Percentiles rank a stretch among this genome's conserved stretches.
These are phyloP conservation scores for Eucalyptus cloeziana DNA, from an alignment of 345 rosid genomes.

Conservation along the genomic window DNA sequence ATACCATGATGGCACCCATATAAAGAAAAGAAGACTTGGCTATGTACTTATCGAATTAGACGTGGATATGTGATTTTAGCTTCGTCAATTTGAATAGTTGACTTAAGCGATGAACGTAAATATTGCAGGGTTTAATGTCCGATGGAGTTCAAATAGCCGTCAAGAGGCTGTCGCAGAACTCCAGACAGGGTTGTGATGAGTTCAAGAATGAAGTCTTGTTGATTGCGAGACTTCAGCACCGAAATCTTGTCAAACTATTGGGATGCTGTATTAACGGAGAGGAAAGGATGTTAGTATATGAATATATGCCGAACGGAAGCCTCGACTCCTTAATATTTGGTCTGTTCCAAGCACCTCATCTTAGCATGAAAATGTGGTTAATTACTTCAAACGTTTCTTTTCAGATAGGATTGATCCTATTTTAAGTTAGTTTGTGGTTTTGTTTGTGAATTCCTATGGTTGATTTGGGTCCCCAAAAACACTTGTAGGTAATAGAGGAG, in stretches of 20 bases:
- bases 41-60: not conserved
- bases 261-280: conserved; percentile 7
- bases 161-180: conserved; percentile 8
- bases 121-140: conserved; percentile 2
- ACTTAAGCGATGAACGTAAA: not conserved
- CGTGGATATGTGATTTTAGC: not conserved
- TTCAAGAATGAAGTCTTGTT: conserved; percentile 16
- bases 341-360: not conserved
- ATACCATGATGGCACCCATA: not conserved
- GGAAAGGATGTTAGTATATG: conserved; percentile 9
- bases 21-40: not conserved
- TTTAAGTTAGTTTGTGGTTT: not conserved
- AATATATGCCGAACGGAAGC: conserved; percentile 12
- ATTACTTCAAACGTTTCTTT: not conserved
- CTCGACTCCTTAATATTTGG: conserved; percentile 10
- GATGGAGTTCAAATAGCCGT: conserved; percentile 8
- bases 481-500: not conserved
- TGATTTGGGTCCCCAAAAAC: not conserved
- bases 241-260: conserved; percentile 12
- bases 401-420: not conserved
- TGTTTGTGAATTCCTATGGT: not conserved
- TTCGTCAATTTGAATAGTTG: not conserved
- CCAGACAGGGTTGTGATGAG: conserved; percentile 11
- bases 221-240: conserved; percentile 15
- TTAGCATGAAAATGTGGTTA: not conserved